Percentiles rank a stretch among this genome's conserved stretches.
Evolutionary conservation across 345 rosid genomes (phyloP).

Genomic region (Bruguiera sexangula): DNA sequence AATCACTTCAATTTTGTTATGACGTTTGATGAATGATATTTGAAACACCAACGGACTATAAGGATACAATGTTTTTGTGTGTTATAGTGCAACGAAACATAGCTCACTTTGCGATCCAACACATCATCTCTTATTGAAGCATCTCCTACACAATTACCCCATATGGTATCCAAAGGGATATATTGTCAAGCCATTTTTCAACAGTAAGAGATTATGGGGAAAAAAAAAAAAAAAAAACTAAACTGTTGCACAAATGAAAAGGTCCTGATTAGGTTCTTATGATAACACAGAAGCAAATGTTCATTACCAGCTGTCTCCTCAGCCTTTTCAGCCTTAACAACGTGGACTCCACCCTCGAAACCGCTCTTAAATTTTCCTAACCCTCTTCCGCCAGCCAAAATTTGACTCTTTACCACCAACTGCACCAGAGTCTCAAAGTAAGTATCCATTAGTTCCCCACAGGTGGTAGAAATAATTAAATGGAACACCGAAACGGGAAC

Average conservation of each 20-base stretch:
- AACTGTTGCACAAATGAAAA: not conserved
- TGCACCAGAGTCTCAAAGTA: conserved; percentile 31
- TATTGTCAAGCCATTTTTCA: not conserved
- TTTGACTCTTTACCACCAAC: conserved; percentile 97
- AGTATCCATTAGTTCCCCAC: conserved; percentile 1
- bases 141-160: not conserved
- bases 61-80: not conserved
- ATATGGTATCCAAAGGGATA: not conserved
- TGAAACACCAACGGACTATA: not conserved
- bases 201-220: not conserved
- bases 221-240: not conserved
- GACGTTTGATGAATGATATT: not conserved
- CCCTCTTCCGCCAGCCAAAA: conserved; percentile 99
- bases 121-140: conserved; percentile 1
- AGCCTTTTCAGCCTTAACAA: conserved; percentile 66
- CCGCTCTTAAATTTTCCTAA: conserved; percentile 88
- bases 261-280: no score
- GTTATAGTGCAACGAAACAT: not conserved
- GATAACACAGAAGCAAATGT: not conserved
- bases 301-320: conserved; percentile 75
- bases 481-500: no score
- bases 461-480: no score
- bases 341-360: conserved; percentile 94
- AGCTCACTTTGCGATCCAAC: conserved; percentile 5
- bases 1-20: not conserved